Percentiles rank a stretch among this genome's conserved stretches.
Evolutionary conservation across 108 stramenopile genomes (phyloP).

Genomic region (Nitzschia putrida): DNA sequence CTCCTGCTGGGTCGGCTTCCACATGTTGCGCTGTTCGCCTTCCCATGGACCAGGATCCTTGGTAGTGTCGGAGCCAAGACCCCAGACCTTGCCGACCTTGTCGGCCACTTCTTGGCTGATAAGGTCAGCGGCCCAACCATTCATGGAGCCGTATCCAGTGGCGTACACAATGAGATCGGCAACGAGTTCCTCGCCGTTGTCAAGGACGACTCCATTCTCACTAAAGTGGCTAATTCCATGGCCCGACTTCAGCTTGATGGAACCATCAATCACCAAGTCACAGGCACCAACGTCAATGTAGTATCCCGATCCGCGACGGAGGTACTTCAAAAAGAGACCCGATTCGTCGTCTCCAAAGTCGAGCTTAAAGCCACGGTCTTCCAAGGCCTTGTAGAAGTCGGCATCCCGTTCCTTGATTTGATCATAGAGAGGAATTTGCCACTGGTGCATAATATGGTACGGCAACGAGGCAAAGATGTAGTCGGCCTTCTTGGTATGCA

Average conservation of each 20-base stretch:
- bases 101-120: constrained; percentile 25
- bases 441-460: too few species aligned
- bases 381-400: constrained; percentile 9
- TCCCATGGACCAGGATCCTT: constrained; percentile 42
- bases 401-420: constrained; percentile 29
- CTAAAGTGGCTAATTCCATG: too few species aligned
- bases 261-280: constrained; percentile 33
- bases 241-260: too few species aligned
- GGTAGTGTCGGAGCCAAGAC: constrained; percentile 18
- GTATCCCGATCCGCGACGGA: constrained; percentile 32
- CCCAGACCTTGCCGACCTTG: constrained; percentile 31
- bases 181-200: constrained; percentile 8
- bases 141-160: constrained; percentile 40
- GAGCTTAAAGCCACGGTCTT: constrained; percentile 26
- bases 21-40: constrained; percentile 38
- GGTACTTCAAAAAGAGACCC: constrained; percentile 36
- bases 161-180: constrained; percentile 43
- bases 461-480: too few species aligned
- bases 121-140: constrained; percentile 22
- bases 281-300: constrained; percentile 37
- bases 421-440: too few species aligned
- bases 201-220: constrained; percentile 30
- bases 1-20: constrained; percentile 41
- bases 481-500: too few species aligned
- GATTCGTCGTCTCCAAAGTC: constrained; percentile 36